Evolutionary conservation across 768 basidiomycete species (phyloP).

Genomic region (Gautieria morchelliformis): DNA sequence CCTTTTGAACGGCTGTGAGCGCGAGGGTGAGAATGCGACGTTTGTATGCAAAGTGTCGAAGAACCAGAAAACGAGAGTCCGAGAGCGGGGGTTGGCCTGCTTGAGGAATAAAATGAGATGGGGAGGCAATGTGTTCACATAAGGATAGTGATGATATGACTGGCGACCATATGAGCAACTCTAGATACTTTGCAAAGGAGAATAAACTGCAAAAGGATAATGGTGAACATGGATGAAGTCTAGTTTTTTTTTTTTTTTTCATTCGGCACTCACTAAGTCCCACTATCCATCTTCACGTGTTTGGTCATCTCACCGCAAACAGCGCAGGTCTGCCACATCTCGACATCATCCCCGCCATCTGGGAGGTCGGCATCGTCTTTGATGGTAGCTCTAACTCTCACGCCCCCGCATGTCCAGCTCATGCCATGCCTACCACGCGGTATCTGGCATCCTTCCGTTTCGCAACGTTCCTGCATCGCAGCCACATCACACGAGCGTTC

Average conservation of each 20-base stretch:
- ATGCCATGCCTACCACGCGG: conserved; percentile 35
- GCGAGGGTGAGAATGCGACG: conserved; percentile 33
- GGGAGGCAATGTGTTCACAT: conserved; percentile 36
- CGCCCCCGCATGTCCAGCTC: conserved; percentile 29
- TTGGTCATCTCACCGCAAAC: conserved; percentile 33
- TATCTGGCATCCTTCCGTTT: conserved; percentile 15
- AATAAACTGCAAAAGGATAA: conserved; percentile 28
- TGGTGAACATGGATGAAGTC: not conserved
- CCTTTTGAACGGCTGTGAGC: conserved; percentile 36
- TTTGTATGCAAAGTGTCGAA: conserved; percentile 32
- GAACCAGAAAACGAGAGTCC: conserved; percentile 26
- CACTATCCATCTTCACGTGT: conserved; percentile 33
- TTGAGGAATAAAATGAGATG: conserved; percentile 17
- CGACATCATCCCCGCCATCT: conserved; percentile 19
- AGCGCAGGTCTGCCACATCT: conserved; percentile 42
- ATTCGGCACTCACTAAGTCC: conserved; percentile 37
- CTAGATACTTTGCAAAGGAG: conserved; percentile 50
- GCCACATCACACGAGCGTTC: conserved; percentile 5
- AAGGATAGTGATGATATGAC: conserved; percentile 25
- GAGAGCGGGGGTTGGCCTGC: conserved; percentile 16
- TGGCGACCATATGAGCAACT: conserved; percentile 41
- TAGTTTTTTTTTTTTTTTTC: too few species aligned
- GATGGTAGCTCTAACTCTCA: conserved; percentile 20
- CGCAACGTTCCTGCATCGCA: conserved; percentile 14
- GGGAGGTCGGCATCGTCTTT: not conserved